These are phyloP conservation scores for Linnemannia hyalina DNA, from an alignment of 192 early-diverging fungal genomes.

Conservation along the genomic window DNA sequence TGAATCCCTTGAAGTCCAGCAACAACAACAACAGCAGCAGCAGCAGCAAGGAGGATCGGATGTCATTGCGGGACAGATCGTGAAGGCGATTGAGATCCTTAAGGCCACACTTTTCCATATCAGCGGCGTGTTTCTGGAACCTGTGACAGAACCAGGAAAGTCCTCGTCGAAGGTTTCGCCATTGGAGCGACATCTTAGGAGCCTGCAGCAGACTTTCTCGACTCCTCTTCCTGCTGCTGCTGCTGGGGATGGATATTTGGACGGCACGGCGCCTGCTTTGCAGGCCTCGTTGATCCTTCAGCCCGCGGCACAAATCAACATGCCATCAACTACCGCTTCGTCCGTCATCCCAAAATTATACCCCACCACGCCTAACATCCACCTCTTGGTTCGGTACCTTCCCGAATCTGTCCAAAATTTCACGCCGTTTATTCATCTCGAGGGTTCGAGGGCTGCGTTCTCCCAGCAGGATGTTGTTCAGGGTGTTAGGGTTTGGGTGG, in stretches of 20 bases:
- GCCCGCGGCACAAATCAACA: slow-evolving; percentile 6
- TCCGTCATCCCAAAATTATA: slow-evolving; percentile 59
- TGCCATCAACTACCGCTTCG: not conserved
- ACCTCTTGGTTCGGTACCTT: slow-evolving; percentile 68
- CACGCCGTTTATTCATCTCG: slow-evolving; percentile 60
- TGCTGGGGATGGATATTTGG: not conserved
- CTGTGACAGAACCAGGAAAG: not conserved
- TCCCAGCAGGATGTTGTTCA: slow-evolving; percentile 43
- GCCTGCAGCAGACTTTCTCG: slow-evolving; percentile 57
- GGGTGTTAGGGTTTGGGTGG: slow-evolving; percentile 52
- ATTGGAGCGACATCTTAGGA: slow-evolving; percentile 48
- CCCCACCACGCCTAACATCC: slow-evolving; percentile 67
- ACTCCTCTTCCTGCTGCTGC: slow-evolving; percentile 14
- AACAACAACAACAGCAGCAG: not conserved
- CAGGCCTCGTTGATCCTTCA: slow-evolving; percentile 1
- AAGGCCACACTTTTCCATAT: slow-evolving; percentile 57
- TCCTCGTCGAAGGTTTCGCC: slow-evolving; percentile 17
- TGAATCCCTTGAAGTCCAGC: slow-evolving; percentile 32
- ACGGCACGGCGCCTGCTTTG: not conserved
- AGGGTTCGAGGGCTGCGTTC: slow-evolving; percentile 42
- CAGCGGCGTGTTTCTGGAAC: slow-evolving; percentile 41
- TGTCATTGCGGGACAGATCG: slow-evolving; percentile 54
- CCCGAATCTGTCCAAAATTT: slow-evolving; percentile 68
- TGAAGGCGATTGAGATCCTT: slow-evolving; percentile 57
- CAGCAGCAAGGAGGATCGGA: slow-evolving; percentile 11